phyloP scores from a whole-genome alignment of 495 filamentous ascomycete species.

The Annulohypoxylon moriforme region DNA sequence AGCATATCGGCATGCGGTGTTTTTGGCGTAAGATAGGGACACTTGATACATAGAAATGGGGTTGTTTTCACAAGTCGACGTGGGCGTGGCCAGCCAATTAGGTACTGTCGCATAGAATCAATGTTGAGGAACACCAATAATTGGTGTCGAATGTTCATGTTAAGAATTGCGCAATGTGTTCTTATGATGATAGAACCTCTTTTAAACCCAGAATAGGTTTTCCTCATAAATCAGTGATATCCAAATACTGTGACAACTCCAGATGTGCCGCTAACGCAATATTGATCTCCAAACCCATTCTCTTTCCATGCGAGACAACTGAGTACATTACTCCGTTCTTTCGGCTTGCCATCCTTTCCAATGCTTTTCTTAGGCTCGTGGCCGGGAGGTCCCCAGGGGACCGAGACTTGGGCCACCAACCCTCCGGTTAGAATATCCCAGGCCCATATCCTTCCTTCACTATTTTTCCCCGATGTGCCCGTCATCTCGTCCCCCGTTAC shows the following conservation, averaged over 20 bases:
- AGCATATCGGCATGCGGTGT: slow-evolving; percentile 44
- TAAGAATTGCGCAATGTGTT: slow-evolving; percentile 19
- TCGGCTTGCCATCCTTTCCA: slow-evolving; percentile 63
- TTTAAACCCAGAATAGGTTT: not conserved
- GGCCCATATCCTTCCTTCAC: slow-evolving; percentile 76
- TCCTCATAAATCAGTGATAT: slow-evolving; percentile 41
- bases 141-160: slow-evolving; percentile 17
- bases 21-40: slow-evolving; percentile 39
- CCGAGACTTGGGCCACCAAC: slow-evolving; percentile 68
- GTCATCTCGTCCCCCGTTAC: slow-evolving; percentile 82
- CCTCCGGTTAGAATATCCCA: slow-evolving; percentile 91
- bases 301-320: slow-evolving; percentile 80
- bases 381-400: slow-evolving; percentile 71
- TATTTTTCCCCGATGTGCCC: slow-evolving; percentile 48
- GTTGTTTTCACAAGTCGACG: slow-evolving; percentile 30
- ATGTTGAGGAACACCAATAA: slow-evolving; percentile 23
- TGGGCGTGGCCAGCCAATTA: slow-evolving; percentile 20
- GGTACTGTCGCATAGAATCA: slow-evolving; percentile 18
- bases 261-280: slow-evolving; percentile 65
- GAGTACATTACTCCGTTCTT: slow-evolving; percentile 63
- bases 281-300: slow-evolving; percentile 69
- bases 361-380: slow-evolving; percentile 57
- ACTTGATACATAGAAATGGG: slow-evolving; percentile 38
- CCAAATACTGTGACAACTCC: slow-evolving; percentile 68
- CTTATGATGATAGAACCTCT: slow-evolving; percentile 7